Evolutionary conservation across 345 rosid species (phyloP).

Genomic region (Rhizophora mangle): DNA sequence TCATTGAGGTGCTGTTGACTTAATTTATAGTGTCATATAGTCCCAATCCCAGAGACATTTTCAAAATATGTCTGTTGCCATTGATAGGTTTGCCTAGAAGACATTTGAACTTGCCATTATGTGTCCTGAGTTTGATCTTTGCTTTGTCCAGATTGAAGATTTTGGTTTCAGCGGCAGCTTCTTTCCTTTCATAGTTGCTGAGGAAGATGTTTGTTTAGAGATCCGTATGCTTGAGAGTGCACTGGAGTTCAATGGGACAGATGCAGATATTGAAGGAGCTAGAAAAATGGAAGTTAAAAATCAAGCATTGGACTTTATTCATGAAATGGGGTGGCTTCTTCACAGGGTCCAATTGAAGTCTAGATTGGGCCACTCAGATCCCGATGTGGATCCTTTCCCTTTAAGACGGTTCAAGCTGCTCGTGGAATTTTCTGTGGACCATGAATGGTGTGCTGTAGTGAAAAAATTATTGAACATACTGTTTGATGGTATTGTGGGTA

Average conservation of each 20-base stretch:
- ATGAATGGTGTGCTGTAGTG: slow-evolving; percentile 93
- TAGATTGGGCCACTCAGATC: slow-evolving; percentile 59
- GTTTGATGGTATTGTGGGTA: slow-evolving; percentile 60
- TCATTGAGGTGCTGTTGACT: slow-evolving; percentile 68
- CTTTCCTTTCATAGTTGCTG: slow-evolving; percentile 95
- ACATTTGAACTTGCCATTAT: background rate
- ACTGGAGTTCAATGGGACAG: slow-evolving; percentile 56
- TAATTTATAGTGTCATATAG: background rate
- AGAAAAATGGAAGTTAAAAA: slow-evolving; percentile 45
- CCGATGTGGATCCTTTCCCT: slow-evolving; percentile 60
- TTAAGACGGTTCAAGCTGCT: slow-evolving; percentile 81
- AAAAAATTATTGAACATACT: slow-evolving; percentile 73
- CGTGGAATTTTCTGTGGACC: slow-evolving; percentile 90
- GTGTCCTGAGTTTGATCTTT: slow-evolving; percentile 17
- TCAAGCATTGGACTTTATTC: slow-evolving; percentile 85
- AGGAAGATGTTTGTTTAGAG: slow-evolving; percentile 79
- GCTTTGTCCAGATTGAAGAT: slow-evolving; percentile 78
- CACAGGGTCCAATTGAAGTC: slow-evolving; percentile 67
- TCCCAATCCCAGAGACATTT: no score
- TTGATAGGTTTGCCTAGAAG: background rate
- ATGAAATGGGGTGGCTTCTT: slow-evolving; percentile 97
- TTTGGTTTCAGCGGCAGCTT: slow-evolving; percentile 75
- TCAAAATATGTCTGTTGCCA: background rate
- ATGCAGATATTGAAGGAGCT: slow-evolving; percentile 32
- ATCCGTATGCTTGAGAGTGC: slow-evolving; percentile 70